A percentile compares a stretch with the other conserved stretches of the same genome.
Evolutionary conservation across 2,329 filamentous ascomycete species (phyloP).

Genomic region (Venturia oleaginea): DNA sequence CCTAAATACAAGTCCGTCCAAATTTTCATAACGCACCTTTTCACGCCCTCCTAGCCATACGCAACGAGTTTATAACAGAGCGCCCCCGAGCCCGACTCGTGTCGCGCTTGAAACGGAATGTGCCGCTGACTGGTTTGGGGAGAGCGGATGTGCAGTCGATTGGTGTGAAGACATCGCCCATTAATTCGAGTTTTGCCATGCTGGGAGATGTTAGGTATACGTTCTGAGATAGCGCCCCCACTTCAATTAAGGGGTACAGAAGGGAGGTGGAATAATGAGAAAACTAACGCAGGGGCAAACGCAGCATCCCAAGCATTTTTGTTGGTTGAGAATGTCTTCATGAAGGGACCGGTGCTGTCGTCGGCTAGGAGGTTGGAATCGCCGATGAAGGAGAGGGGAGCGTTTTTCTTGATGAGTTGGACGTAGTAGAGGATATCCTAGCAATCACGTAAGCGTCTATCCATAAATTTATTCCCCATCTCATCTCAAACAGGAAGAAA

Average conservation of each 20-base stretch:
- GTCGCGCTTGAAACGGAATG: constrained; percentile 19
- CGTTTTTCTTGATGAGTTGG: constrained; percentile 21
- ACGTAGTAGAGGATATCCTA: constrained; percentile 20
- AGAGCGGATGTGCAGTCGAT: constrained; percentile 21
- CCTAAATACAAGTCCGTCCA: too few species aligned
- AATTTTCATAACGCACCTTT: too few species aligned
- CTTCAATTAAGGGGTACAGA: not conserved
- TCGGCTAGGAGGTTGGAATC: constrained; percentile 24
- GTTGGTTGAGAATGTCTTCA: constrained; percentile 26
- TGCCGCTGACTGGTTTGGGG: constrained; percentile 16
- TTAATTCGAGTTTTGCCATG: constrained; percentile 20
- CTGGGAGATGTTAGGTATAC: too few species aligned
- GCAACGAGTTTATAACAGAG: not conserved
- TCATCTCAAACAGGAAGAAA: not conserved
- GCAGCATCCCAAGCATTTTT: constrained; percentile 27
- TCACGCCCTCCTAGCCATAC: not conserved
- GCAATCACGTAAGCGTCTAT: too few species aligned
- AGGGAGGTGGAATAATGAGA: not conserved
- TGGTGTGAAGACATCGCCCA: constrained; percentile 17
- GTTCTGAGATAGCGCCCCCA: constrained; percentile 20
- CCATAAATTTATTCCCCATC: too few species aligned
- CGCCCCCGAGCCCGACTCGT: too few species aligned
- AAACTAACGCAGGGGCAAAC: constrained; percentile 20
- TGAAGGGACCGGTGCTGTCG: constrained; percentile 24
- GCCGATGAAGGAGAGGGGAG: constrained; percentile 23